phyloP scores from a whole-genome alignment of 176 grass and related monocot genomes.

The Tillandsia fasciculata region DNA sequence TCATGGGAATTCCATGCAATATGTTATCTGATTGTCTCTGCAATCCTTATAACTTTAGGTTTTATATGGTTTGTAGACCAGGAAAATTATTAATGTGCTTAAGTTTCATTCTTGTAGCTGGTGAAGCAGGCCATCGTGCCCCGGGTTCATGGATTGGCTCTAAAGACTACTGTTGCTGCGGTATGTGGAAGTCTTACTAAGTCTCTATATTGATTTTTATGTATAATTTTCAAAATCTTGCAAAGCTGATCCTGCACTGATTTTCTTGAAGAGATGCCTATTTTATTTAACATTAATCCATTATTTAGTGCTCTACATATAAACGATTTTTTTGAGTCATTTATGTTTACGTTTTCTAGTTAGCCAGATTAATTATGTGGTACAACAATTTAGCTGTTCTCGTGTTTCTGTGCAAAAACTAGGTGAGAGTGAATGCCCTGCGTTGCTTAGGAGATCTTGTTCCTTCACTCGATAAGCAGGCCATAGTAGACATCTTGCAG shows the following conservation, averaged over 20 bases:
- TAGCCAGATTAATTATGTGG: neutral
- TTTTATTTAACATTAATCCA: too few relatives aligned
- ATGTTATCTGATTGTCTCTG: neutral
- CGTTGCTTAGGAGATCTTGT: conserved; percentile 96
- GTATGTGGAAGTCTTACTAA: conserved; percentile 37
- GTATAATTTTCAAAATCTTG: neutral
- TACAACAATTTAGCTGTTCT: too few relatives aligned
- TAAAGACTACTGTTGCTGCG: conserved; percentile 91
- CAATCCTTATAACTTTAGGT: neutral
- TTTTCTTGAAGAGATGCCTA: neutral
- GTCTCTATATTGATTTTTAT: neutral
- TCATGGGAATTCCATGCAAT: neutral
- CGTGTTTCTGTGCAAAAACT: conserved; percentile 15
- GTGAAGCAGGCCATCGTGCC: conserved; percentile 83
- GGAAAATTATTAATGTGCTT: conserved; percentile 7
- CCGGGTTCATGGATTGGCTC: conserved; percentile 87
- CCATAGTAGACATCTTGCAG: conserved; percentile 64
- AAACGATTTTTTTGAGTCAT: neutral
- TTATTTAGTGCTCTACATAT: too few relatives aligned
- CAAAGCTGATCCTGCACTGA: neutral
- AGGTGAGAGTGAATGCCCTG: conserved; percentile 94
- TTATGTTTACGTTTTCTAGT: neutral
- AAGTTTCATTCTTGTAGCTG: conserved; percentile 46
- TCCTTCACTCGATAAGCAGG: conserved; percentile 76
- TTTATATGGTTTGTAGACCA: neutral